Conservation (phyloP, 306 rosid genomes). For the Benincasa hispida region DNA sequence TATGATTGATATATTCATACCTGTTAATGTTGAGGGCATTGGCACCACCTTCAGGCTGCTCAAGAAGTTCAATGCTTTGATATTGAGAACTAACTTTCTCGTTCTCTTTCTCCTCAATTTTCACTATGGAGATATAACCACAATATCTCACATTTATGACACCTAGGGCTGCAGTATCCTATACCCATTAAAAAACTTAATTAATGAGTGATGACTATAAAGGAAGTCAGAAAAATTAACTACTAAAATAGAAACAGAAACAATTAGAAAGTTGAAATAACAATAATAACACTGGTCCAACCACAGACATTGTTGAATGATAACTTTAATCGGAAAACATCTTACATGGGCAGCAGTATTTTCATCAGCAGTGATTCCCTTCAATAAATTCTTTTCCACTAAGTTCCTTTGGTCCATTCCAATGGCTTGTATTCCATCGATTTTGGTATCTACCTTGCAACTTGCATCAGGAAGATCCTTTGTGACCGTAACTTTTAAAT, state of each 20-base stretch:
- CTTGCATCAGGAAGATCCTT: conserved; percentile 76
- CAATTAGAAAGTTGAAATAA: not conserved
- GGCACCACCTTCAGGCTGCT: conserved; percentile 92
- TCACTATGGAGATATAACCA: conserved; percentile 65
- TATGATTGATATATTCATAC: conserved; percentile 18
- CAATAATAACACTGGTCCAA: not conserved
- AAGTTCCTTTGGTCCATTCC: conserved; percentile 47
- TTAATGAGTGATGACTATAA: conserved; percentile 7
- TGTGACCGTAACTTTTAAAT: conserved; percentile 53
- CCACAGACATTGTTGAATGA: conserved; percentile 4
- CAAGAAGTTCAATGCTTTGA: conserved; percentile 49
- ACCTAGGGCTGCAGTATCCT: conserved; percentile 79
- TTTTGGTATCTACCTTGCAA: conserved; percentile 79
- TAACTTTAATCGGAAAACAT: conserved; percentile 10
- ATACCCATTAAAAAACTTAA: conserved; percentile 23
- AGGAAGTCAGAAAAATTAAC: conserved; percentile 6
- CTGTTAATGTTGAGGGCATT: conserved; percentile 87
- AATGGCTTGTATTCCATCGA: conserved; percentile 74
- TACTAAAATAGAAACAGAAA: not conserved
- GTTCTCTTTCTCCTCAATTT: conserved; percentile 46
- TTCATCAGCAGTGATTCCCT: conserved; percentile 98
- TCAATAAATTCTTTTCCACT: conserved; percentile 67
- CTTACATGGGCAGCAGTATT: conserved; percentile 96
- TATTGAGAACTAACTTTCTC: conserved; percentile 31
- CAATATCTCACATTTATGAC: conserved; percentile 72